Percentiles rank a stretch among this genome's conserved stretches.
These are phyloP conservation scores for Lactarius sanguifluus DNA, from an alignment of 768 basidiomycete genomes.

Conservation along the genomic window DNA sequence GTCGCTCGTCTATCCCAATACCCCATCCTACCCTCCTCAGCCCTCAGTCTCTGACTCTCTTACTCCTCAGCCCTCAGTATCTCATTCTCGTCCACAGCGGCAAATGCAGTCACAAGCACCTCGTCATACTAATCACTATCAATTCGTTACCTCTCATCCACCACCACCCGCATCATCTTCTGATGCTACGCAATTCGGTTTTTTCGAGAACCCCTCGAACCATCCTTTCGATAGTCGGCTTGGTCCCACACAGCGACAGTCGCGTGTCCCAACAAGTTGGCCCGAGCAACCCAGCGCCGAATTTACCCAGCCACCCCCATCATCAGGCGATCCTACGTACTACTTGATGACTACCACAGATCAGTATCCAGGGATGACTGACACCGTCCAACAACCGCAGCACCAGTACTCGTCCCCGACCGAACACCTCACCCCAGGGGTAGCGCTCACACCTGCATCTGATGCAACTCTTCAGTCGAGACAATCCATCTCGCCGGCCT, in stretches of 20 bases:
- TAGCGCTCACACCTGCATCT: slow-evolving; percentile 12
- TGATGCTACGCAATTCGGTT: not conserved
- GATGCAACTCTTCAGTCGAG: slow-evolving; percentile 5
- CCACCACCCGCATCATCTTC: not conserved
- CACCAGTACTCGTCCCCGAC: slow-evolving; percentile 2
- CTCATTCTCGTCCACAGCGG: not conserved
- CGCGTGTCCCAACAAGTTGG: not conserved
- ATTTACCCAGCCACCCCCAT: not conserved
- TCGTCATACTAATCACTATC: slow-evolving; percentile 21
- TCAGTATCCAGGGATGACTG: not conserved
- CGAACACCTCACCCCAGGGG: slow-evolving; percentile 10
- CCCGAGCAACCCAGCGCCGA: not conserved
- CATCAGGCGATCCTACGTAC: not conserved
- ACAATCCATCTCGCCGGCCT: slow-evolving; percentile 14
- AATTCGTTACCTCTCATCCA: slow-evolving; percentile 20
- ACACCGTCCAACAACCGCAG: not conserved
- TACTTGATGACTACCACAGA: not conserved
- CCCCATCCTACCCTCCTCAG: not conserved
- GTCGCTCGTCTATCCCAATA: slow-evolving; percentile 5
- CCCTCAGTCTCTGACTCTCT: not conserved
- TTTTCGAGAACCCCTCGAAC: not conserved
- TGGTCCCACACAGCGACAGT: not conserved
- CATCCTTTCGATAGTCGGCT: not conserved
- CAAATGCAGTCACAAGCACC: not conserved
- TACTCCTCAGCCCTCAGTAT: not conserved